These are phyloP conservation scores for Xylaria sp. DNA, from an alignment of 495 filamentous ascomycete genomes.

Conservation along the genomic window DNA sequence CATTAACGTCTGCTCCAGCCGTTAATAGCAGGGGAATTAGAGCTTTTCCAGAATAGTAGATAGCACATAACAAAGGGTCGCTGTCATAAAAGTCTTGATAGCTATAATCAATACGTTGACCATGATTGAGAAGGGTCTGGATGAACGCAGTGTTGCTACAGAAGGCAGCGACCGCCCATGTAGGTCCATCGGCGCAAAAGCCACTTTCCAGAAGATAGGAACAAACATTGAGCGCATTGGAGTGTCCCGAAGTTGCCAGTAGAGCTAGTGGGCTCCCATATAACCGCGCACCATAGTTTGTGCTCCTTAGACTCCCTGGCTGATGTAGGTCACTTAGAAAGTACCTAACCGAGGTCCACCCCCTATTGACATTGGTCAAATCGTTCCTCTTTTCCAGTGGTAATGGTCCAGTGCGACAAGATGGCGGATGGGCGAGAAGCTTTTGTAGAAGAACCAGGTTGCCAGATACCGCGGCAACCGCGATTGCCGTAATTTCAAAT, in stretches of 20 bases:
- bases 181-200: not conserved
- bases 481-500: constrained; percentile 11
- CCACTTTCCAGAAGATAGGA: not conserved
- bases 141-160: constrained; percentile 3
- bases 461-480: not conserved
- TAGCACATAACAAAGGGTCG: not conserved
- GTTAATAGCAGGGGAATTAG: not conserved
- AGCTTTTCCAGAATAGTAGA: not conserved
- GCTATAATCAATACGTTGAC: not conserved
- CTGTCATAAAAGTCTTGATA: not conserved
- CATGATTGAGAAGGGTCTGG: not conserved
- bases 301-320: too few relatives aligned
- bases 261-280: constrained; percentile 13
- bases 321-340: too few relatives aligned
- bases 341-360: too few relatives aligned
- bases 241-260: not conserved
- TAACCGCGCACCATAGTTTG: too few relatives aligned
- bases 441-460: constrained; percentile 1
- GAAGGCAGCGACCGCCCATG: not conserved
- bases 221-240: not conserved
- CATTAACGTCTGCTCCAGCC: not conserved
- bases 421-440: not conserved
- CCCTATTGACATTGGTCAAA: too few relatives aligned
- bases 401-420: not conserved
- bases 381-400: too few relatives aligned